Base-by-base conservation (phyloP, 495 filamentous ascomycete species). In the Sporormia fimetaria region DNA sequence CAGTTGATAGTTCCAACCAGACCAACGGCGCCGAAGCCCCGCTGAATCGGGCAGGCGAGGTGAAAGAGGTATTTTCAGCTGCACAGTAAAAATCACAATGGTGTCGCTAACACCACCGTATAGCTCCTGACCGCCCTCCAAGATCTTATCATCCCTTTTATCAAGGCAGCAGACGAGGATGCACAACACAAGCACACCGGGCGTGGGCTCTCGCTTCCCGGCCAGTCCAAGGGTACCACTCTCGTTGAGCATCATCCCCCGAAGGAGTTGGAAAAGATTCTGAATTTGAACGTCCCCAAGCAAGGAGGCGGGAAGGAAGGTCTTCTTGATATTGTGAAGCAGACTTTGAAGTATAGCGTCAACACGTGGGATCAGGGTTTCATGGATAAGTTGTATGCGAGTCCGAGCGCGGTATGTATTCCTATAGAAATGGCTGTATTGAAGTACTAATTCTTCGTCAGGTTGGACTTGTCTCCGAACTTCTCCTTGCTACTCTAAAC, bases 351-450 rank as follows among this genome's bases (percentile, higher is more conserved):
- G 37, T 83, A 90, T 64, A 81, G 76, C 33, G 88, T 94, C 52
- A 96, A 96, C 61, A 95, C 88, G 22, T 96, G 88, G 87, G 80
- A 88, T 59, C 84, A 87, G 55, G 90, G 87, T 6, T 94, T 98
- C 63, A 61, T 95, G 57, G 84, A 94, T 61, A 93, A 94, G 65
- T 66, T 94, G 22, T 95, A 94, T 60, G 78, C 80, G 15, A 78
- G 75, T 35, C 90, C 83, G 18, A 87, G 90, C 61, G 77, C 87
- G 11, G 82, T 79, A 49, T 25, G 70, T 52, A 21, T 11, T 3
- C 9, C 31, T 2, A 36, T n/a, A 27, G 25, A 27, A 7, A 27
- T 7, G 7, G 25, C 25, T n/a, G 12, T 16, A 33, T 16, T 37
- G n/a, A 40, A 29, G 4, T 20, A 36, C 24, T 33, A 33, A 33